These are phyloP conservation scores for Zasmidium angulare DNA, from an alignment of 2,329 filamentous ascomycete genomes.

Conservation along the genomic window DNA sequence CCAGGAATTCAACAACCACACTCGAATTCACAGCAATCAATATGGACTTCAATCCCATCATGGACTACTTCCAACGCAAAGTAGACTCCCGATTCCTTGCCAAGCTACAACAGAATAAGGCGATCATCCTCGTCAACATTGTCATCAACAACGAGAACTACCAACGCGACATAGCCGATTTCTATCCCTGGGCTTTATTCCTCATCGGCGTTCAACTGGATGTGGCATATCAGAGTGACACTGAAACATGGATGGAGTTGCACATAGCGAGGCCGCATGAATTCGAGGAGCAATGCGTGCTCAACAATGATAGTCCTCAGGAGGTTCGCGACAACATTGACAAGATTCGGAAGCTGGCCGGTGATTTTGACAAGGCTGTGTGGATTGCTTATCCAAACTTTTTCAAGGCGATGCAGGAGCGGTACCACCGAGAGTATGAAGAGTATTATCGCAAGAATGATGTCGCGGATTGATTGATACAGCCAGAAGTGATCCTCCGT, in stretches of 20 bases:
- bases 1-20: background rate
- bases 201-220: constrained; percentile 2
- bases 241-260: background rate
- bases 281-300: constrained; percentile 3
- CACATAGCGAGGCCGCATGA: background rate
- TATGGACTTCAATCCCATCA: background rate
- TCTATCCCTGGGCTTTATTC: constrained; percentile 5
- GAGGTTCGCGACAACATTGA: constrained; percentile 1
- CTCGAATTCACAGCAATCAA: background rate
- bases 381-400: background rate
- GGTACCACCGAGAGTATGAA: background rate
- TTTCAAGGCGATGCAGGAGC: background rate
- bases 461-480: no score
- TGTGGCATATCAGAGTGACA: constrained; percentile 2
- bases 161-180: background rate
- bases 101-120: constrained; percentile 1
- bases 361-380: background rate
- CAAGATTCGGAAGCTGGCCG: background rate
- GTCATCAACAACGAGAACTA: background rate
- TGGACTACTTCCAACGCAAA: constrained; percentile 1
- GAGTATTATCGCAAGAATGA: background rate
- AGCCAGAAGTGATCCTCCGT: no score
- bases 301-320: background rate
- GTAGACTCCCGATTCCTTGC: constrained; percentile 1
- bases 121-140: background rate